phyloP scores from a whole-genome alignment of 352 stramenopile species.

The Phytophthora rubi region DNA sequence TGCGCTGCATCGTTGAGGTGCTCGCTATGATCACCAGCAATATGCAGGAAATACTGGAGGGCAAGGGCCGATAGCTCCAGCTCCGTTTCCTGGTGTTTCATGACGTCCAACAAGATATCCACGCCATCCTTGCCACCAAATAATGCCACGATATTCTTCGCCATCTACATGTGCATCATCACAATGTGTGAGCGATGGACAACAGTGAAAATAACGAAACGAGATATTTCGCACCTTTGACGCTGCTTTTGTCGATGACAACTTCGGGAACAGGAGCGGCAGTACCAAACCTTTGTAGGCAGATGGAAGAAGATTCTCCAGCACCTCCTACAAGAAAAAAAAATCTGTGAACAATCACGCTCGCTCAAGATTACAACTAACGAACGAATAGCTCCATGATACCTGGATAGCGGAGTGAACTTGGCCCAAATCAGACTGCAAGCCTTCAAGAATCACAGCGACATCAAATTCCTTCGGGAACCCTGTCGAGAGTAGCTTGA shows the following conservation, averaged over 20 bases:
- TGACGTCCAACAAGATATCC: conserved; percentile 74
- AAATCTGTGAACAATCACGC: background rate
- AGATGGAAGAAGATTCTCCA: conserved; percentile 81
- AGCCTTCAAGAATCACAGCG: conserved; percentile 77
- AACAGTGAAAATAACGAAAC: background rate
- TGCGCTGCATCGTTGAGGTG: conserved; percentile 49
- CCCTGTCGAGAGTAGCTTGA: conserved; percentile 82
- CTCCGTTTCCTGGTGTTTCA: conserved; percentile 68
- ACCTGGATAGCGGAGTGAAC: conserved; percentile 84
- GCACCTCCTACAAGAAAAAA: conserved; percentile 60
- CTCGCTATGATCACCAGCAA: conserved; percentile 59
- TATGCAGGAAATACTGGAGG: conserved; percentile 85
- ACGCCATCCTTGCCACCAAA: conserved; percentile 60
- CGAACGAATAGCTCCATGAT: background rate
- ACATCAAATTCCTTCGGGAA: conserved; percentile 89
- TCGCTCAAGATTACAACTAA: background rate
- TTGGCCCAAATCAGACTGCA: conserved; percentile 75
- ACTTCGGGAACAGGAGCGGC: conserved; percentile 73
- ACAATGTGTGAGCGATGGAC: background rate
- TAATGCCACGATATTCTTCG: conserved; percentile 52
- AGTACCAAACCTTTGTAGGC: conserved; percentile 76
- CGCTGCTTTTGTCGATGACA: conserved; percentile 60
- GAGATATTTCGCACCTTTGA: conserved; percentile 44
- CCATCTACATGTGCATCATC: conserved; percentile 47
- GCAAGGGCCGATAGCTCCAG: conserved; percentile 75